Evolutionary conservation across 2,329 filamentous ascomycete genomes (phyloP), one percentile per base, ranked within the genome.

Genomic region (Epichloe aotearoae): DNA sequence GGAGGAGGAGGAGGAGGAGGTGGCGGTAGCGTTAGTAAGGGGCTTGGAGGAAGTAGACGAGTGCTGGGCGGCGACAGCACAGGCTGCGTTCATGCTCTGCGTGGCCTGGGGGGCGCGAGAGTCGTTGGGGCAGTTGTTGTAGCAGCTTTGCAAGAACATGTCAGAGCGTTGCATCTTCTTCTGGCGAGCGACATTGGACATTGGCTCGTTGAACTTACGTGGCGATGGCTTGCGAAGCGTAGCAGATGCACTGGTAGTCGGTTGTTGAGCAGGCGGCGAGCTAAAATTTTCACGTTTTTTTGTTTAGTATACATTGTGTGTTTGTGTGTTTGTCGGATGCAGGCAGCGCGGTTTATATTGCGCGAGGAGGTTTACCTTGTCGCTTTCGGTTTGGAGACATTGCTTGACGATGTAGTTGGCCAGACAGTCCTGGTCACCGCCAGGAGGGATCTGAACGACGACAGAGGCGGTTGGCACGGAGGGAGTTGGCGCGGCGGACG

Each of bases 71-170:
- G 70, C 72, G 56, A 72, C 68, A 51, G 63, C 60, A 67, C 74
- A 77, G 67, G 64, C 71, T 58, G 68, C 65, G 53, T 61, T 60
- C 54, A 71, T 66, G 60, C 72, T 66, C 56, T 64, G 60, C 47
- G 64, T 55, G 56, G 65, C 66, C 60, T 50, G 49, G 57, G 50
- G 50, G 54, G 59, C 63, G 44, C 69, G 66, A 47, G 59, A 2
- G 62, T 77, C 74, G 58, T 72, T 65, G 60, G 75, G 75, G 68
- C 75, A 77, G 71, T 77, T 77, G 69, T 75, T 74, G 67, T 69
- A 77, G 72, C 74, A 77, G 54, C 72, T 74, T 44, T 20, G 47
- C 55, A 41, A 53, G 52, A 55, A 55, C 51, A 51, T 51, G 23
- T 33, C 12, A 17, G n/a, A 33, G 30, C 38, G 40, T 15, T n/a